phyloP scores from a whole-genome alignment of 495 filamentous ascomycete genomes.

The Viridothelium virens region DNA sequence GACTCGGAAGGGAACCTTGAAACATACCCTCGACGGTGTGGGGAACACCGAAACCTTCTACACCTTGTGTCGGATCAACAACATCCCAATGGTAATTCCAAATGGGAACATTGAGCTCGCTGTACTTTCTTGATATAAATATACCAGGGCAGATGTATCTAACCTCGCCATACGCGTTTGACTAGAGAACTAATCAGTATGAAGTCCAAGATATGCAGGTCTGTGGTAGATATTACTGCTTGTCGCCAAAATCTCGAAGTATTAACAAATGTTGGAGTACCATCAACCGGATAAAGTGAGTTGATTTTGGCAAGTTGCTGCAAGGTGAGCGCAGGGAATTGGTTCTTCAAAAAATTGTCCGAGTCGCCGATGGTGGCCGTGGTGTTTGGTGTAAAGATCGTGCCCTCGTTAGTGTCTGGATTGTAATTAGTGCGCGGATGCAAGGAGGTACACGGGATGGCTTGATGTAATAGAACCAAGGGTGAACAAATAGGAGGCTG shows the following conservation, averaged over 20 bases:
- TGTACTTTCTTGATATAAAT: constrained; percentile 18
- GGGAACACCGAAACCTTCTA: constrained; percentile 47
- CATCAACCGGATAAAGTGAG: constrained; percentile 47
- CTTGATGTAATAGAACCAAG: not conserved
- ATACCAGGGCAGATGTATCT: constrained; percentile 66
- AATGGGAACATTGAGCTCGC: constrained; percentile 12
- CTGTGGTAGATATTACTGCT: constrained; percentile 24
- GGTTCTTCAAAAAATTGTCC: constrained; percentile 51
- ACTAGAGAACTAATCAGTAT: not conserved
- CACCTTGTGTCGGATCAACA: constrained; percentile 41
- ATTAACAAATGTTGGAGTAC: constrained; percentile 38
- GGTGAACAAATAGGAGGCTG: not conserved
- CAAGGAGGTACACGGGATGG: no score
- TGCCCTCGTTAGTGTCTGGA: constrained; percentile 57
- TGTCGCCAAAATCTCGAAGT: constrained; percentile 51
- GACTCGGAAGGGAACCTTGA: not conserved
- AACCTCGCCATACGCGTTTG: constrained; percentile 61
- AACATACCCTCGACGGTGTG: constrained; percentile 50
- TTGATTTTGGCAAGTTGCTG: constrained; percentile 50
- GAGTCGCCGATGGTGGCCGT: constrained; percentile 41
- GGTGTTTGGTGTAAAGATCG: constrained; percentile 49
- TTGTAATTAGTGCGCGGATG: no score
- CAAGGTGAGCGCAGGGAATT: constrained; percentile 53
- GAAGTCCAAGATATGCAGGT: not conserved
- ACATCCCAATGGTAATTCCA: constrained; percentile 62